These are phyloP conservation scores for Fusarium incarnatum DNA, from an alignment of 2,329 filamentous ascomycete genomes.

Conservation along the genomic window DNA sequence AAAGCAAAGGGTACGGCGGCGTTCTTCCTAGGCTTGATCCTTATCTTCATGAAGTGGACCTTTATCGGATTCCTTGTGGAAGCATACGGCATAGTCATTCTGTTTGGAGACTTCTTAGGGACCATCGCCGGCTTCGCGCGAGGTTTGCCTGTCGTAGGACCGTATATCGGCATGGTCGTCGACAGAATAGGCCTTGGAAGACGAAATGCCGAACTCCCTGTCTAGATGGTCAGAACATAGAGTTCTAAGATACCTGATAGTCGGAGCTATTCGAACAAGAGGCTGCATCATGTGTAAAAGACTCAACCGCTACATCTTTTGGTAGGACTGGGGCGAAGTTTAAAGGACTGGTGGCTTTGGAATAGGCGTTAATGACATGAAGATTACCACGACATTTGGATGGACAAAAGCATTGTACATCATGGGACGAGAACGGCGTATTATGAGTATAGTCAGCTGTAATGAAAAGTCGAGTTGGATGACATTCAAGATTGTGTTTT, in stretches of 20 bases:
- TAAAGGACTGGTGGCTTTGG: conserved; percentile 33
- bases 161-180: conserved; percentile 81
- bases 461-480: conserved; percentile 13
- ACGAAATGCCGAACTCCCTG: conserved; percentile 81
- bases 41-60: conserved; percentile 92
- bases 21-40: conserved; percentile 82
- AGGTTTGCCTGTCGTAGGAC: conserved; percentile 85
- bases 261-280: background rate
- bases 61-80: conserved; percentile 91
- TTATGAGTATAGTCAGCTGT: conserved; percentile 10
- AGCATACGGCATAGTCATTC: conserved; percentile 88
- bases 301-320: conserved; percentile 19
- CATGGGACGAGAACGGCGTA: conserved; percentile 18
- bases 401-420: conserved; percentile 28
- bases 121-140: conserved; percentile 91
- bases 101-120: conserved; percentile 96
- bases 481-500: background rate
- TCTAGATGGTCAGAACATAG: conserved; percentile 59
- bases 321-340: conserved; percentile 36
- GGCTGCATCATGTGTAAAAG: conserved; percentile 9
- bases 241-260: background rate
- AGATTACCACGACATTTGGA: conserved; percentile 15
- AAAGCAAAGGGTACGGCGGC: conserved; percentile 92
- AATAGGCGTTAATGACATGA: conserved; percentile 43
- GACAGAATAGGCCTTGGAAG: conserved; percentile 77